Evolutionary conservation across 2,329 filamentous ascomycete species (phyloP), one percentile per base, ranked within the genome.

Genomic region (Aureobasidium melanogenum): DNA sequence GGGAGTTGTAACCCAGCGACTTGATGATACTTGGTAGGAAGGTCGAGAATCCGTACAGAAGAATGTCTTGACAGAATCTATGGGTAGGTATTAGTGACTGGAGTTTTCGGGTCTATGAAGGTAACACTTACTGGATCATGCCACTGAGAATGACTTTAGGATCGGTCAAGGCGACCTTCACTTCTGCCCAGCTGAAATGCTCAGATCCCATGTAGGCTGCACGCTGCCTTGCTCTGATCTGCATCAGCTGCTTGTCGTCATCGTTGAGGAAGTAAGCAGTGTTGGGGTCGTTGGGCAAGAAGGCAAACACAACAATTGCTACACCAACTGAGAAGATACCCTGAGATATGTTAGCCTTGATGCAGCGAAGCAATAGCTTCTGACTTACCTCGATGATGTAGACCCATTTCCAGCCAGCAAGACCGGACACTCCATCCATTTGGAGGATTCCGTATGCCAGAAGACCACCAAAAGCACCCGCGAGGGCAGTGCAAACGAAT

Each of bases 31-130:
- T 78, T 2, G 83, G 83, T 4, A 84, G 70, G 67, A 84, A 84
- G 10, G 80, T 84, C 64, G 76, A 79, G 69, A 84, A 83, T n/a
- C 81, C 82, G 66, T 82, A 84, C 0, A 81, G 72, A 46, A 81
- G 69, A 28, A 80, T 79, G 62, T 81, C 78, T 62, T 79, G 76
- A 55, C 78, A 81, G 67, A 83, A 82, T 36, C 32, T 36, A 32
- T 1, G 14, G 14, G 15, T 15, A 50, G 82, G 19, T 14, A 12
- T 43, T 43, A 43, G 39, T 14, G 19, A 24, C 10, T 22, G 39
- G 3, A 2, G 4, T 43, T 22, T 5, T 22, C 5, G 5, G 5
- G 1, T 14, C 1, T 14, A 24, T 36, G 19, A 24, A 5, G 19
- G 22, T 5, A 14, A 43, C 8, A 43, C 39, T 5, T 43, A 43